Conservation (phyloP, 2,329 filamentous ascomycete species). For the Didymella pomorum region DNA sequence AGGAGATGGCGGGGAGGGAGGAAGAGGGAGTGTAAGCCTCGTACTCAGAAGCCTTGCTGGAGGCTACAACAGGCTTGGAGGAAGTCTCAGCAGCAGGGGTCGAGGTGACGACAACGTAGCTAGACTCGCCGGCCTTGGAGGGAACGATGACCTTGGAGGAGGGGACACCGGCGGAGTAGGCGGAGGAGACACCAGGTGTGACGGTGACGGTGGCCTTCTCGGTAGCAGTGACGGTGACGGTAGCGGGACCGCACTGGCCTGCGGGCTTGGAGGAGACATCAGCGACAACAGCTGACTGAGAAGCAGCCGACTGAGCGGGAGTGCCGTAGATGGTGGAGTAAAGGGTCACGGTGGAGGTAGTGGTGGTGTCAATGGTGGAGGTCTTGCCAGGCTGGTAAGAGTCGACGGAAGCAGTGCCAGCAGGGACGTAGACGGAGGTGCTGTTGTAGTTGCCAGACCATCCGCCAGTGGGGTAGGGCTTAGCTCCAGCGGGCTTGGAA, state of each 20-base stretch:
- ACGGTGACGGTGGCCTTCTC: conserved; percentile 54
- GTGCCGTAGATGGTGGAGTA: conserved; percentile 36
- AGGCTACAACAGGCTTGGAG: conserved; percentile 15
- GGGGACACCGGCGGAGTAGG: conserved; percentile 16
- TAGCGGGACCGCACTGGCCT: conserved; percentile 37
- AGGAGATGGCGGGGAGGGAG: conserved; percentile 13
- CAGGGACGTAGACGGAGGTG: conserved; percentile 25
- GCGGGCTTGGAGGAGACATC: conserved; percentile 31
- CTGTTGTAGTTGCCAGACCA: conserved; percentile 39
- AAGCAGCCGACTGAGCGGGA: conserved; percentile 5
- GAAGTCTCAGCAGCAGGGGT: conserved; percentile 23
- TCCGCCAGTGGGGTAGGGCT: conserved; percentile 45
- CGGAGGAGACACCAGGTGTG: conserved; percentile 35
- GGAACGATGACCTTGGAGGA: conserved; percentile 21
- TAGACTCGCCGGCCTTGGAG: conserved; percentile 25
- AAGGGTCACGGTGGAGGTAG: conserved; percentile 39
- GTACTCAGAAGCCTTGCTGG: conserved; percentile 27
- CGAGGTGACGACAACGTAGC: conserved; percentile 21
- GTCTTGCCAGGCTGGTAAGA: conserved; percentile 32
- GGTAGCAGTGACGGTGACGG: conserved; percentile 52
- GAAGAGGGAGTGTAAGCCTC: conserved; percentile 20
- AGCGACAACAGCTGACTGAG: conserved; percentile 30
- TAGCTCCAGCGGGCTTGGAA: conserved; percentile 38
- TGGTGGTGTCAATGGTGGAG: conserved; percentile 35
- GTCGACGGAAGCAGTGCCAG: conserved; percentile 31